Percentiles rank a stretch among this genome's conserved stretches.
phyloP scores from a whole-genome alignment of 345 rosid genomes.

The Fremontodendron californicum region DNA sequence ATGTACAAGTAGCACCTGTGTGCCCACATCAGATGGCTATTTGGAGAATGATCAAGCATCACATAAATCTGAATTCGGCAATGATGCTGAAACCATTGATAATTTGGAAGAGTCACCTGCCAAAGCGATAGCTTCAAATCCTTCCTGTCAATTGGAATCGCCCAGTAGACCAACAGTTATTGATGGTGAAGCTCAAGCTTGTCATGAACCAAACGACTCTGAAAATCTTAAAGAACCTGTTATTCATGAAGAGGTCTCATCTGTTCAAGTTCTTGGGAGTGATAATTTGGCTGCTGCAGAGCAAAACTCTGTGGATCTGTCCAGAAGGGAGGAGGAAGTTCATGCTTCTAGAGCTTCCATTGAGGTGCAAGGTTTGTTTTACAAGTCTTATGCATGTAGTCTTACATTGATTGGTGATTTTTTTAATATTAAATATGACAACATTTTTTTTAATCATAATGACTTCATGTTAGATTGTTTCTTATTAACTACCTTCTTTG shows the following conservation, averaged over 20 bases:
- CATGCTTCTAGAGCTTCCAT: constrained; percentile 25
- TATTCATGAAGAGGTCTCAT: constrained; percentile 22
- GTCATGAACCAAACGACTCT: constrained; percentile 24
- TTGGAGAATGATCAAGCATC: constrained; percentile 27
- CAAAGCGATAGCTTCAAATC: constrained; percentile 20
- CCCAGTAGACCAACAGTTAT: constrained; percentile 24
- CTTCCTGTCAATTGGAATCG: constrained; percentile 30
- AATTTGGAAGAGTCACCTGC: constrained; percentile 19
- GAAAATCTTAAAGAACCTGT: constrained; percentile 21
- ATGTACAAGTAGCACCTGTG: constrained; percentile 8
- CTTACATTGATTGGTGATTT: neutral
- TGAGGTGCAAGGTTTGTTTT: constrained; percentile 48
- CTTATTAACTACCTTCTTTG: neutral
- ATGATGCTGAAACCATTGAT: constrained; percentile 23
- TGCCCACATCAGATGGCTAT: constrained; percentile 18
- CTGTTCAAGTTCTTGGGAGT: constrained; percentile 16
- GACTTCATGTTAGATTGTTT: constrained; percentile 6
- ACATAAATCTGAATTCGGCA: constrained; percentile 24
- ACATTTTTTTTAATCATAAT: neutral
- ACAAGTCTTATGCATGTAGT: constrained; percentile 13
- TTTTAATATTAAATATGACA: neutral
- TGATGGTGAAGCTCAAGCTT: constrained; percentile 36
- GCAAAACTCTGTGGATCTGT: constrained; percentile 18
- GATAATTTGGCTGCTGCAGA: constrained; percentile 14
- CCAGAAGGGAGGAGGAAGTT: constrained; percentile 20